phyloP scores from a whole-genome alignment of 495 filamentous ascomycete species.

The Lentithecium fluviatile region DNA sequence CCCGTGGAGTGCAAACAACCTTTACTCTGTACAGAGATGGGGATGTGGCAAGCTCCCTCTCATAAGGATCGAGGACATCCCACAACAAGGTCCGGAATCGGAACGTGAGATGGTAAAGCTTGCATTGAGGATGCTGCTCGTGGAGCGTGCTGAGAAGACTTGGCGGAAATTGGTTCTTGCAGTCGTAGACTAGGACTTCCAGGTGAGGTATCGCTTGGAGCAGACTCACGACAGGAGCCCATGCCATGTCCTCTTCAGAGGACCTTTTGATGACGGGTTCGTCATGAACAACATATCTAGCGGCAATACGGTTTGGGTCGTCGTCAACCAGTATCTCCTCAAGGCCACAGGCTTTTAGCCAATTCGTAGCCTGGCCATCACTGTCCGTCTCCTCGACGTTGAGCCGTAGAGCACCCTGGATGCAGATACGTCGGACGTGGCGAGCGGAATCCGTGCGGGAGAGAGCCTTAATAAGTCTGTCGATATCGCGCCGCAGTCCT shows the following conservation, averaged over 20 bases:
- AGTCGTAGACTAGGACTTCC: slow-evolving; percentile 22
- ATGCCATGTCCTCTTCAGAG: slow-evolving; percentile 27
- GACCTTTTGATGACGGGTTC: slow-evolving; percentile 23
- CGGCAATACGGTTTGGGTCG: not conserved
- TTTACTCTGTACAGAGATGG: slow-evolving; percentile 28
- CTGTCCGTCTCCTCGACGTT: slow-evolving; percentile 16
- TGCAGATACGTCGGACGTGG: slow-evolving; percentile 19
- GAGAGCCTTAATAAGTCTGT: slow-evolving; percentile 18
- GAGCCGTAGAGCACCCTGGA: slow-evolving; percentile 19
- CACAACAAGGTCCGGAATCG: slow-evolving; percentile 25
- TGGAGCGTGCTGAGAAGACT: slow-evolving; percentile 25
- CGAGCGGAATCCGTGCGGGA: slow-evolving; percentile 18
- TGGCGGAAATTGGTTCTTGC: slow-evolving; percentile 24
- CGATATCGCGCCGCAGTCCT: slow-evolving; percentile 13
- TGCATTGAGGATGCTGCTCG: slow-evolving; percentile 26
- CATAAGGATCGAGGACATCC: slow-evolving; percentile 24
- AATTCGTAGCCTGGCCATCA: not conserved
- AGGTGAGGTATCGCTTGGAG: slow-evolving; percentile 12
- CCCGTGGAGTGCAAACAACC: slow-evolving; percentile 30
- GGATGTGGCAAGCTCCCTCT: slow-evolving; percentile 29
- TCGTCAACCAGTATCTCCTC: slow-evolving; percentile 21
- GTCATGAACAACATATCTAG: slow-evolving; percentile 14
- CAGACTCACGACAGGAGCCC: slow-evolving; percentile 23
- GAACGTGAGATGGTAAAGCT: slow-evolving; percentile 28
- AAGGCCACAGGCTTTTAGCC: slow-evolving; percentile 13